Base-by-base conservation (phyloP, 345 rosid genomes). In the Xanthoceras sorbifolium region DNA sequence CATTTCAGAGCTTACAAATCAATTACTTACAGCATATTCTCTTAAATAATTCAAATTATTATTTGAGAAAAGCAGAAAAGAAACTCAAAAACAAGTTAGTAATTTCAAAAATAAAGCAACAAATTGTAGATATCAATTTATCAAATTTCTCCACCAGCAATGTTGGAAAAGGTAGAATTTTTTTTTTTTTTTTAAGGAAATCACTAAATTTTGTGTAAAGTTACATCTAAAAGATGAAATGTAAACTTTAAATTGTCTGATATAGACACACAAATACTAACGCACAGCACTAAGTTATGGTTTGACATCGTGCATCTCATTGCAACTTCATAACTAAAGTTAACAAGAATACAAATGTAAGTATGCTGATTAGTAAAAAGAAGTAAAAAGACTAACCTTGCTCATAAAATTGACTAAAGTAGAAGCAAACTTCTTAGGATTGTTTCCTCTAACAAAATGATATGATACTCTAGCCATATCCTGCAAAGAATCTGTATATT, bases 391-490 rank as follows among this genome's bases (percentile, higher is more conserved):
- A 26, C 93, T 81, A 72, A 92, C 98, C 98, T 89, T 92, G 80
- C 91, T 92, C 95, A 89, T 90, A 77, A 95, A 96, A 86, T 84
- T 90, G 73, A 92, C 80, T 75, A 96, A 79, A 76, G 88, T 89
- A 55, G 91, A 85, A 4, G 97, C 97, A 73, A 96, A 92, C 84
- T 89, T 89, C 82, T 83, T 77, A 10, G 87, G 90, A 77, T 88
- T 77, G 74, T 92, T 84, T 74, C 97, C 97, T 88, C 93, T 88
- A 64, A 92, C 94, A 89, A 89, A 96, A 89, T 96, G 98, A 81
- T 84, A 81, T 42, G 97, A 89, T 65, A 96, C 88, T 77, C 84
- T 85, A 63, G 90, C 85, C 97, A 96, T 96, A 84, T 96, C 99
- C 98, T 96, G 93, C 83, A 75, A 84, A 69, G 65, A 7, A 81